Base-by-base conservation (phyloP, 139 green algal genomes). In the Coccomyxa sp. region DNA sequence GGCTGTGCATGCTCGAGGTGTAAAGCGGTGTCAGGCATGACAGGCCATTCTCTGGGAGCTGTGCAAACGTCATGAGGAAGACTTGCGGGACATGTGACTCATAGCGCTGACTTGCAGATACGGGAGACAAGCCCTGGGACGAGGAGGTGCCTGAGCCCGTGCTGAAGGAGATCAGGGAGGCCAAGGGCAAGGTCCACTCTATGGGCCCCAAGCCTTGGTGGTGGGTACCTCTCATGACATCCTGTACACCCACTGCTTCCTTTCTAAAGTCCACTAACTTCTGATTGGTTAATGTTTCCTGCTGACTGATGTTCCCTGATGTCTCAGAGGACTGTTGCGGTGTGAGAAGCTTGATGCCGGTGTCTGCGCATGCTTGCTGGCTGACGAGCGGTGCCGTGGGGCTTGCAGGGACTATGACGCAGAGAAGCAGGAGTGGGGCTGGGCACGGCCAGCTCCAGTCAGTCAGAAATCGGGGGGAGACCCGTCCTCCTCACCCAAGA, bases 131-230 rank as follows among this genome's bases (percentile, higher is more conserved):
- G 24, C 39, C 76, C 5, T 81, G 76, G 75, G 27, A 58, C 29
- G 55, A 22, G n/a, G 75, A 89, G 68, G 72, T 95, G 55, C 92
- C 93, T 1, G 76, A 79, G 54, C 78, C 83, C n/a, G 92, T 90
- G 0, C 22, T 76, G 9, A 75, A 90, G 64, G 92, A 96, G 80
- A 92, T 96, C 58, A 89, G 90, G 75, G 31, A 81, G 55, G 91
- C 89, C 50, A 83, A 87, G 74, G 88, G 90, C 36, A 85, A 84
- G 70, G 87, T 96, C 7, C 85, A 86, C 55, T 40, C 83, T 39
- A 94, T 93, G 88, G 70, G 36, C 9, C 81, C 85, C n/a, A 80
- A 88, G 18, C 90, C 92, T 24, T 94, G 81, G 81, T 96, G 92
- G 90, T 94, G 82, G 80, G 85, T 8, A 36, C 8, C 64, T 31